phyloP scores from a whole-genome alignment of 768 basidiomycete species.

The Pleurotus pulmonarius region DNA sequence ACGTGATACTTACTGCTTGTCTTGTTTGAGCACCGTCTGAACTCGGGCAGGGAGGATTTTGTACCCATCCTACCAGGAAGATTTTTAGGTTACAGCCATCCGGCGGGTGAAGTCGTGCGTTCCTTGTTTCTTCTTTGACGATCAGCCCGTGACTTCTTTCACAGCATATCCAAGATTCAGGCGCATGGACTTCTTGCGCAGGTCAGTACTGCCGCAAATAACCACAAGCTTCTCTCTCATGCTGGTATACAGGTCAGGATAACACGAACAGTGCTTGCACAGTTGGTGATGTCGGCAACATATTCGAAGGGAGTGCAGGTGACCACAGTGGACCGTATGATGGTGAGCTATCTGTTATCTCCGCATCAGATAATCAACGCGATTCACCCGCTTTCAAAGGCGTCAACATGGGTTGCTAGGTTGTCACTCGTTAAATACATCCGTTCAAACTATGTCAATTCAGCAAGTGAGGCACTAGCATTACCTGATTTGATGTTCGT shows the following conservation, averaged over 20 bases:
- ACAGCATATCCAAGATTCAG: conserved; percentile 43
- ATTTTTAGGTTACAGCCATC: conserved; percentile 41
- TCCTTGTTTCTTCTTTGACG: not conserved
- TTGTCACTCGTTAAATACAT: too few species aligned
- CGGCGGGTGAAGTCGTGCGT: conserved; percentile 38
- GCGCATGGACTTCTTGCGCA: conserved; percentile 53
- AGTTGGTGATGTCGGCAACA: conserved; percentile 40
- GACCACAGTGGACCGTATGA: conserved; percentile 41
- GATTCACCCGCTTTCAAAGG: not conserved
- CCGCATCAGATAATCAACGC: not conserved
- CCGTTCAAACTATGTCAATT: too few species aligned
- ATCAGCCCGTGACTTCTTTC: not conserved
- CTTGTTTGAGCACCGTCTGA: not conserved
- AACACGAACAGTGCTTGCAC: conserved; percentile 44
- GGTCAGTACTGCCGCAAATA: conserved; percentile 26
- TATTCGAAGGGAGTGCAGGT: conserved; percentile 37
- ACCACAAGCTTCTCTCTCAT: not conserved
- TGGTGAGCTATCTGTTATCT: conserved; percentile 16
- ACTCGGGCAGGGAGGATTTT: conserved; percentile 30
- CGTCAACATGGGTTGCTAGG: conserved; percentile 4
- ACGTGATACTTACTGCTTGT: conserved; percentile 9
- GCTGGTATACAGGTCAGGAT: conserved; percentile 45
- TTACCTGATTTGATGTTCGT: too few species aligned
- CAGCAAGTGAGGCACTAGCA: too few species aligned
- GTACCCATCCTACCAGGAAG: conserved; percentile 38